Conservation (phyloP, 306 rosid genomes). For the Prunus fruticosa region DNA sequence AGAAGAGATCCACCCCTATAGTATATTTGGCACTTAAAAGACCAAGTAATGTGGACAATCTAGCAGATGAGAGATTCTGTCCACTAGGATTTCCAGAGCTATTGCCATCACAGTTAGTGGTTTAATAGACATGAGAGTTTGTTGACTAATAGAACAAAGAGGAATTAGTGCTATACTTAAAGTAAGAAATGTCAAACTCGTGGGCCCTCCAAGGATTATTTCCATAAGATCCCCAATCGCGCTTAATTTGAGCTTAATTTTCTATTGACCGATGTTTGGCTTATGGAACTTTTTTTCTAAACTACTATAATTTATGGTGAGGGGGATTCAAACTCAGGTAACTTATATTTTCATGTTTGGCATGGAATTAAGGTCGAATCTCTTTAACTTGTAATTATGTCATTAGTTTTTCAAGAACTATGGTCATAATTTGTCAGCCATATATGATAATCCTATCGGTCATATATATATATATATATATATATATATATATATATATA, state of each 20-base stretch:
- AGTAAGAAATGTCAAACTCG: conserved; percentile 32
- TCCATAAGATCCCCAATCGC: neutral
- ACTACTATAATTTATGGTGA: too few relatives aligned
- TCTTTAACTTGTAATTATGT: too few relatives aligned
- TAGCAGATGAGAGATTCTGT: conserved; percentile 5
- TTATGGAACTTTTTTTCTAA: too few relatives aligned
- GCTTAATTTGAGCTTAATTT: neutral
- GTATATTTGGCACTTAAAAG: neutral
- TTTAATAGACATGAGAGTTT: conserved; percentile 2
- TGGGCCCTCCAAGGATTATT: neutral
- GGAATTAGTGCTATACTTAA: conserved; percentile 21
- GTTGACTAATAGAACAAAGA: conserved; percentile 31
- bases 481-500: too few relatives aligned
- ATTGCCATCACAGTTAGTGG: conserved; percentile 2
- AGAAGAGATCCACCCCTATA: neutral
- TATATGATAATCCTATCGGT: too few relatives aligned
- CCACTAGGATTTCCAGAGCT: conserved; percentile 15
- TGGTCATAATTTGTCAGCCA: too few relatives aligned
- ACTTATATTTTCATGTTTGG: too few relatives aligned
- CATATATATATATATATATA: too few relatives aligned
- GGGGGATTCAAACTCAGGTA: too few relatives aligned
- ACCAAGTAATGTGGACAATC: conserved; percentile 15
- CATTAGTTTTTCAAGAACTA: too few relatives aligned
- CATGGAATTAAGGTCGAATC: too few relatives aligned
- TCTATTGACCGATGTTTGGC: too few relatives aligned